Evolutionary conservation across 371 early-diverging fungal species (phyloP), one percentile per base, ranked within the genome.

Genomic region (Batkoa obscura): DNA sequence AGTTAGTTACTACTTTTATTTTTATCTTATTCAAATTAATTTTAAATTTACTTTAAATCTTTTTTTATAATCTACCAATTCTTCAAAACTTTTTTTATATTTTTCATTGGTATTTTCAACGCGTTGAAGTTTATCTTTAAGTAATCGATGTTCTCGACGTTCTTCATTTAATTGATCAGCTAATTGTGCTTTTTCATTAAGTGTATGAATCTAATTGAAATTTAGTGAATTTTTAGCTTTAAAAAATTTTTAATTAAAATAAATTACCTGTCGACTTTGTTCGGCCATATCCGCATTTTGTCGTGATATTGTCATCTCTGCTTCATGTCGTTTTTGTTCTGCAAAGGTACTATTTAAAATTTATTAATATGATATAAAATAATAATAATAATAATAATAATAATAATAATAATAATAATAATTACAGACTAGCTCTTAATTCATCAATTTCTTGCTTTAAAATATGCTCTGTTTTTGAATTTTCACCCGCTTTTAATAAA

Each of bases 71-170:
- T 91, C 90, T 0, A 76, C 78, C 36, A 72, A 76, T 47, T 94
- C 92, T 57, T 93, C 95, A 3, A 93, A 72, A 59, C 88, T 86
- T 68, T 86, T 88, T 64, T 88, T 90, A 71, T 88, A 94, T 65
- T 94, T 94, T 59, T 92, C 94, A 59, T 90, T 76, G 35, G 86
- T 82, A 46, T 89, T 88, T 66, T 92, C 94, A 2, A 86, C 79
- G 67, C 88, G 90, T 70, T 84, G 84, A 13, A 92, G 75, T 56
- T 83, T 83, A 58, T 93, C 94, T 8, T 86, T 86, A 0, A 81
- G 73, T 61, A 89, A 90, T 35, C 81, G 74, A 62, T 88, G 79
- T 65, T 92, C 94, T 49, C 93, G 88, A 32, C 90, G 64, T 64
- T 92, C 80, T 66, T 94, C 94, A 54, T 82, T 81, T 54, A 93